Evolutionary conservation across 106 monocot species (phyloP).

Genomic region (Iris macrosiphon): DNA sequence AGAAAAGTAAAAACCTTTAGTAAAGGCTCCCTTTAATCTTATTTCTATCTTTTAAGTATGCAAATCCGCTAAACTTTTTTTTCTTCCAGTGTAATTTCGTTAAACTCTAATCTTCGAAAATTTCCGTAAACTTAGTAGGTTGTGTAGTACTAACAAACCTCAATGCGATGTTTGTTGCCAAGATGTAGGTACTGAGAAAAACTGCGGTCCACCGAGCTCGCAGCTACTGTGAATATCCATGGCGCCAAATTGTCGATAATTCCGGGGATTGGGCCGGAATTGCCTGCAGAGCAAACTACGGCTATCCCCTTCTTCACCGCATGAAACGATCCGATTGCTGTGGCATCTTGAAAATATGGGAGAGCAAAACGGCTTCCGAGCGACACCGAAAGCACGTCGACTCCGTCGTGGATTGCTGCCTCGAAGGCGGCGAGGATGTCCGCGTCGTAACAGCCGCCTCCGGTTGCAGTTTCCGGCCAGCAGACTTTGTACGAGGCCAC

Average conservation of each 20-base stretch:
- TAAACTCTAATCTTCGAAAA: no score
- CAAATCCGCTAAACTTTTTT: no score
- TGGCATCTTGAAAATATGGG: conserved; percentile 24
- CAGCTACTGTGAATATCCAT: conserved; percentile 54
- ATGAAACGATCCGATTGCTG: conserved; percentile 50
- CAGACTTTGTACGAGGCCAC: conserved; percentile 68
- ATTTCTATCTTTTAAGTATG: no score
- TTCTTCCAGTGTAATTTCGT: no score
- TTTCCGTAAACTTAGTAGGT: no score
- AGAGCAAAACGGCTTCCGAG: conserved; percentile 13
- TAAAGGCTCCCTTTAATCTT: no score
- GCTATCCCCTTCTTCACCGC: conserved; percentile 40
- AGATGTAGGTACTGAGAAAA: conserved; percentile 26
- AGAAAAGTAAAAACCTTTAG: no score
- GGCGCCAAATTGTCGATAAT: conserved; percentile 46
- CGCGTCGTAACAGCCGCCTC: conserved; percentile 31
- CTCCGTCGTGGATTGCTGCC: conserved; percentile 47
- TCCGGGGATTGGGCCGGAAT: conserved; percentile 25
- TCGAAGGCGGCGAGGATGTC: conserved; percentile 60
- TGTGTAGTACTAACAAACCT: conserved; percentile 27
- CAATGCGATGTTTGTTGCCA: conserved; percentile 13
- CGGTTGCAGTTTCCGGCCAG: conserved; percentile 29
- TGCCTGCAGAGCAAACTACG: conserved; percentile 43
- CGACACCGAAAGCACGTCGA: conserved; percentile 50
- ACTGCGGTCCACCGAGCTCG: conserved; percentile 50